Conservation (phyloP, 176 grass and related monocot genomes). For the Oryza meyeriana region DNA sequence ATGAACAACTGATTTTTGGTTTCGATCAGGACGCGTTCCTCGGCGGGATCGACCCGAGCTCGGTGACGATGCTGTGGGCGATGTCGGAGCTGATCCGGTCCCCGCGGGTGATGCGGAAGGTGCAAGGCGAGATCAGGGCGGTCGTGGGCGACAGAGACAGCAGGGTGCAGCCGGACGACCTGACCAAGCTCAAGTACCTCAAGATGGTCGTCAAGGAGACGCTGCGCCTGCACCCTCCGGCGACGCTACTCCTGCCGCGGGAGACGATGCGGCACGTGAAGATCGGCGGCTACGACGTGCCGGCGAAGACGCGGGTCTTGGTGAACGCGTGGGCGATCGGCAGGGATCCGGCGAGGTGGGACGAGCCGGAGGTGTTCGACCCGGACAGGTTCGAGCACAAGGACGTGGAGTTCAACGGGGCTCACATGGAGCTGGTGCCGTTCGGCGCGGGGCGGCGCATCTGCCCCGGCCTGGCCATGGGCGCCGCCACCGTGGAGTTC, state of each 20-base stretch:
- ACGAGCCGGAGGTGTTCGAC: neutral
- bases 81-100: slow-evolving; percentile 20
- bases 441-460: slow-evolving; percentile 26
- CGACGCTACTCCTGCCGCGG: slow-evolving; percentile 3
- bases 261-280: neutral
- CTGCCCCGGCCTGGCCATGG: slow-evolving; percentile 27
- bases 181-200: slow-evolving; percentile 23
- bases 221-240: neutral
- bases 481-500: slow-evolving; percentile 1
- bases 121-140: slow-evolving; percentile 3
- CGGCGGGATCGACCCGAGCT: neutral
- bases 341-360: neutral
- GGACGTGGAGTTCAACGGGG: neutral
- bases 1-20: no score
- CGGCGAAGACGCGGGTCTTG: neutral
- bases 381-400: no score
- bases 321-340: no score
- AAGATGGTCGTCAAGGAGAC: neutral
- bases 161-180: neutral
- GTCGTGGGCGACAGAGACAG: neutral
- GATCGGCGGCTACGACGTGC: slow-evolving; percentile 11
- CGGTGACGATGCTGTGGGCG: slow-evolving; percentile 17
- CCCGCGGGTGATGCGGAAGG: neutral
- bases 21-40: slow-evolving; percentile 2
- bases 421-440: slow-evolving; percentile 13